Conservation (phyloP, 1,139 yeast species). For the Tardiomyces digboiensis region DNA sequence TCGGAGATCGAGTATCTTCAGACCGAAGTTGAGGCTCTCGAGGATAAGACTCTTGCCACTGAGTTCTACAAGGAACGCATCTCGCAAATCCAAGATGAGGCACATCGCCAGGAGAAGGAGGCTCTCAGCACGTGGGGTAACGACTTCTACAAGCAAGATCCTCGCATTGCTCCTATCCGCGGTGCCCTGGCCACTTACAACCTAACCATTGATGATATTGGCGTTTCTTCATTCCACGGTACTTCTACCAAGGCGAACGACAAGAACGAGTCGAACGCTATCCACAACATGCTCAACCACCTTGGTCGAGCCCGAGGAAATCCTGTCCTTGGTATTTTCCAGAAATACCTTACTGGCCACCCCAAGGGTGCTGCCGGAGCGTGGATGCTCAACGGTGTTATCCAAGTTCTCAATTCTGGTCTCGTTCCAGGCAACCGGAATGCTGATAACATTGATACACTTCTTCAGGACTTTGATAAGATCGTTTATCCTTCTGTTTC, state of each 20-base stretch:
- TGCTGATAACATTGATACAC: slow-evolving; percentile 90
- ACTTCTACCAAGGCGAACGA: slow-evolving; percentile 98
- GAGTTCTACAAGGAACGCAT: slow-evolving; percentile 70
- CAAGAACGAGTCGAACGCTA: slow-evolving; percentile 91
- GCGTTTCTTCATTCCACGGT: slow-evolving; percentile 99
- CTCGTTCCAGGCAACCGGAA: slow-evolving; percentile 98
- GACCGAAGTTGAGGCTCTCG: slow-evolving; percentile 56
- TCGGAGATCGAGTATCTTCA: slow-evolving; percentile 63
- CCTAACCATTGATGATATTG: slow-evolving; percentile 88
- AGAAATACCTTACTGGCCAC: slow-evolving; percentile 97
- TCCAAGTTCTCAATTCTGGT: slow-evolving; percentile 89
- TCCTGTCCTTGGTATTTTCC: slow-evolving; percentile 97
- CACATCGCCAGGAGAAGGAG: slow-evolving; percentile 73
- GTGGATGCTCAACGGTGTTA: slow-evolving; percentile 99
- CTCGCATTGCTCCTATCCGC: slow-evolving; percentile 94
- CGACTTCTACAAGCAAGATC: slow-evolving; percentile 82
- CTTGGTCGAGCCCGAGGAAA: slow-evolving; percentile 97
- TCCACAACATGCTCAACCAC: slow-evolving; percentile 88
- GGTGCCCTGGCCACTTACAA: slow-evolving; percentile 95
- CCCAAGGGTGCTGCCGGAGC: slow-evolving; percentile 99
- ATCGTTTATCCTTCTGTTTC: slow-evolving; percentile 93
- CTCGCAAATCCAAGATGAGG: slow-evolving; percentile 81
- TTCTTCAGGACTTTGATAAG: slow-evolving; percentile 73
- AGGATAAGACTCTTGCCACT: slow-evolving; percentile 30
- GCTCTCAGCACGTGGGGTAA: slow-evolving; percentile 96